Base-by-base conservation (phyloP, 83 land plant genomes). In the Diphasiastrum complanatum region DNA sequence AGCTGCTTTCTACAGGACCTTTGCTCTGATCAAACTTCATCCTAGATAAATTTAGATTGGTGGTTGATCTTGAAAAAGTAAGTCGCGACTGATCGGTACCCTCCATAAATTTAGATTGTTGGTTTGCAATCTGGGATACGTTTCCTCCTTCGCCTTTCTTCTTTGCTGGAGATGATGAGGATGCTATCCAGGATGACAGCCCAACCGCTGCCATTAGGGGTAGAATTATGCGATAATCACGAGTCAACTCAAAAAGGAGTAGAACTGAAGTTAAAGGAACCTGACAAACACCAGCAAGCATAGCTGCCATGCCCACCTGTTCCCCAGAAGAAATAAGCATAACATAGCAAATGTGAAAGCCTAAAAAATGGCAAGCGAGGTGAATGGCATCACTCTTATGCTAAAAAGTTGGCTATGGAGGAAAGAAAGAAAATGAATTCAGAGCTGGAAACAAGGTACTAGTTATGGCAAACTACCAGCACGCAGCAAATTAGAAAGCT, bases 231-330 rank as follows among this genome's bases (percentile, higher is more conserved):
- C 96, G 82, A 35, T 93, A 93, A 61, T 93, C 99, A 59, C 75
- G 87, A 35, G 99, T 93, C 49, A 93, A 78, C 77, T 93, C 99
- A 73, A 93, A 93, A 10, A 93, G 89, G 49, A 93, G 86, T 60
- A 93, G 61, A 60, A 93, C 95, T 36, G 99, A 61, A 37, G 99
- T 93, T 47, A 93, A 75, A 19, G 99, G 99, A 6, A 93, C 96
- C 59, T 85, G 86, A 53, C 99, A 93, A 25, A 93, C 99, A 23
- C 96, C 91, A 28, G 99, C 96, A 64, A 93, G 86, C 49, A 79
- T 85, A 41, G 96, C 99, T 70, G 99, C 99, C 99, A 93, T 93
- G 47, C 99, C 99, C 51, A 93, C 96, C 99, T 93, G 75, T 63
- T 37, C 28, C 52, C 24, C 38, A 43, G 31, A 12, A 47, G 14